A percentile compares a stretch with the other conserved stretches of the same genome.
Conservation (phyloP, 306 rosid genomes). For the Acacia acuminata region DNA sequence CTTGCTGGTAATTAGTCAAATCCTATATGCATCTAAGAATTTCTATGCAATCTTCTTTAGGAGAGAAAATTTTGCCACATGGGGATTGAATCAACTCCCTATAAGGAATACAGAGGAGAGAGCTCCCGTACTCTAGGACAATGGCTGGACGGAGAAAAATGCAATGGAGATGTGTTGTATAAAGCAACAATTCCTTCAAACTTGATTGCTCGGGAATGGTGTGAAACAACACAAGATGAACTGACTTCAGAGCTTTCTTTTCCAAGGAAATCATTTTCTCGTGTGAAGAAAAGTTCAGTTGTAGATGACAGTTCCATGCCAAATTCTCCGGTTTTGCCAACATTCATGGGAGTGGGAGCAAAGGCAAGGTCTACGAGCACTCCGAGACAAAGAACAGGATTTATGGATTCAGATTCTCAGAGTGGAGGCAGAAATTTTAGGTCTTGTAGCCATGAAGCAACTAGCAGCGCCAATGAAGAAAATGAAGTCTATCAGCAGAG, state of each 20-base stretch:
- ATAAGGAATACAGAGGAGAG: constrained; percentile 38
- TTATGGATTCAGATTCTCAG: constrained; percentile 38
- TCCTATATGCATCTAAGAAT: background rate
- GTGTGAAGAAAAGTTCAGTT: constrained; percentile 39
- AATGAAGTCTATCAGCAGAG: constrained; percentile 21
- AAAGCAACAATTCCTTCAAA: constrained; percentile 35
- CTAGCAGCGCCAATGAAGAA: constrained; percentile 29
- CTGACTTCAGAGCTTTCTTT: constrained; percentile 34
- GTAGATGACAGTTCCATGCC: constrained; percentile 43
- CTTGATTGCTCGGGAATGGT: constrained; percentile 25
- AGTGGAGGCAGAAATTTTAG: constrained; percentile 31
- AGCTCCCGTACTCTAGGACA: constrained; percentile 46
- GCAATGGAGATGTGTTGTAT: constrained; percentile 30
- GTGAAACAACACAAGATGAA: constrained; percentile 35
- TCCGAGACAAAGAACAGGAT: constrained; percentile 61
- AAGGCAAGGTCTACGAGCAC: constrained; percentile 70
- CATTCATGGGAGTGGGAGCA: constrained; percentile 59
- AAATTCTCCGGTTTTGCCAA: constrained; percentile 58
- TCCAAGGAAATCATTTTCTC: constrained; percentile 63
- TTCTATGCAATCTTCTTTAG: constrained; percentile 33
- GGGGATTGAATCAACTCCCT: constrained; percentile 42
- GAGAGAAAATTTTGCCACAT: constrained; percentile 54
- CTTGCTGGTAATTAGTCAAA: background rate
- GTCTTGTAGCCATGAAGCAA: constrained; percentile 47
- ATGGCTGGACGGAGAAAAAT: constrained; percentile 44